phyloP scores from a whole-genome alignment of 306 rosid genomes.

The Prunus padus region DNA sequence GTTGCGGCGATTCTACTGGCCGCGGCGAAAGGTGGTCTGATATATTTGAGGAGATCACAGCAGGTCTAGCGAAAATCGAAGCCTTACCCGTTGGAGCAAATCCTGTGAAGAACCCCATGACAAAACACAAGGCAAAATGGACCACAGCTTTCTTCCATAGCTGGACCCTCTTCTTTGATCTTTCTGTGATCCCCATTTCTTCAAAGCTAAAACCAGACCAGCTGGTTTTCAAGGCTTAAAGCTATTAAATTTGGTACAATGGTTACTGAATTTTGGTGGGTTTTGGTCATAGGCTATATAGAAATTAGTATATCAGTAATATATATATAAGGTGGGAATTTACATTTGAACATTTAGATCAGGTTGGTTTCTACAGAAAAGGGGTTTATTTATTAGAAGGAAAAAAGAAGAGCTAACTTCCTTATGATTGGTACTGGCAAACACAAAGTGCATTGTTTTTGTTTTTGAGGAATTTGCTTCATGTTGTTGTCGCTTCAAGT shows the following conservation, averaged over 20 bases:
- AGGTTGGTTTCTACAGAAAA: conserved; percentile 21
- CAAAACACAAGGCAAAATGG: conserved; percentile 82
- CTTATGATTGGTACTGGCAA: conserved; percentile 47
- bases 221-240: conserved; percentile 4
- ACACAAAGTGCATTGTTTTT: conserved; percentile 34
- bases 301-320: conserved; percentile 15
- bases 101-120: conserved; percentile 89
- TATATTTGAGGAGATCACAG: conserved; percentile 25
- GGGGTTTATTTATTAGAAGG: background rate
- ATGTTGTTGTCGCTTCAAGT: conserved; percentile 74
- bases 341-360: conserved; percentile 8
- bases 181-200: conserved; percentile 70
- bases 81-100: conserved; percentile 78
- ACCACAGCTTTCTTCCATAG: conserved; percentile 82
- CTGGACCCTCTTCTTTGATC: conserved; percentile 74
- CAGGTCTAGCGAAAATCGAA: conserved; percentile 33
- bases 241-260: background rate
- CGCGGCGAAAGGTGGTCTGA: conserved; percentile 37
- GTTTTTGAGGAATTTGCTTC: conserved; percentile 28
- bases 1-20: conserved; percentile 27
- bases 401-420: background rate
- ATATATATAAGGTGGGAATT: conserved; percentile 22
- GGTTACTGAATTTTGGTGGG: background rate
- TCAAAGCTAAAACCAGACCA: conserved; percentile 4
- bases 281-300: conserved; percentile 25